phyloP scores from a whole-genome alignment of 441 rosid genomes.

The Bocquillonia castaneifolia region DNA sequence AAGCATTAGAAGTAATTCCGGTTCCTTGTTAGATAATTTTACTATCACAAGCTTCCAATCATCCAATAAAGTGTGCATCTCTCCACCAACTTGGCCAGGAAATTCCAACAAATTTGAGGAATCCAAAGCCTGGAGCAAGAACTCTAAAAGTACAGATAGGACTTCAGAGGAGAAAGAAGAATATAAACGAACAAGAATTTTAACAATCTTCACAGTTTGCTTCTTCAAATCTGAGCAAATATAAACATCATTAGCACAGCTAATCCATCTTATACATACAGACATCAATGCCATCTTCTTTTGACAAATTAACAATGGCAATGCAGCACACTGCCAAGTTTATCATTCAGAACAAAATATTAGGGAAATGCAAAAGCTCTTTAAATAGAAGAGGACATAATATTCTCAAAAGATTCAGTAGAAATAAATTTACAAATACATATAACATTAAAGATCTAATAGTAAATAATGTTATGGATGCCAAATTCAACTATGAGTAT shows the following conservation, averaged over 20 bases:
- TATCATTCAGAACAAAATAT: conserved; percentile 5
- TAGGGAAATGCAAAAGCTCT: conserved; percentile 4
- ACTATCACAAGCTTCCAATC: conserved; percentile 62
- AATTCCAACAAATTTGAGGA: conserved; percentile 38
- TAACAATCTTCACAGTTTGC: conserved; percentile 46
- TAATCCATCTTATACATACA: conserved; percentile 5
- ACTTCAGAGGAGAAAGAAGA: conserved; percentile 69
- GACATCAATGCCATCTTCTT: neutral
- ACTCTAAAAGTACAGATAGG: conserved; percentile 56
- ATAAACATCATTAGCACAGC: conserved; percentile 18
- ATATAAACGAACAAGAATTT: conserved; percentile 52
- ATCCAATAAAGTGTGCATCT: conserved; percentile 31
- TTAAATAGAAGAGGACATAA: neutral
- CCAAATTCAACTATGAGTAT: neutral
- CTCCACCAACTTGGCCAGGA: conserved; percentile 33
- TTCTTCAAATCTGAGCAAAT: conserved; percentile 56
- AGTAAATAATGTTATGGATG: neutral
- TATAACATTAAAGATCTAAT: neutral
- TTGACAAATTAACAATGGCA: neutral
- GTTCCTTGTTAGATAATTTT: conserved; percentile 67
- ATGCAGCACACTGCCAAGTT: conserved; percentile 3
- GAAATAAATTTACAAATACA: neutral
- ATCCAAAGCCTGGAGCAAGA: conserved; percentile 53
- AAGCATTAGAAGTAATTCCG: conserved; percentile 63
- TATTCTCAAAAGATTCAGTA: neutral